Conservation (phyloP, 177 flowering plant genomes). For the Vitis hybrid region DNA sequence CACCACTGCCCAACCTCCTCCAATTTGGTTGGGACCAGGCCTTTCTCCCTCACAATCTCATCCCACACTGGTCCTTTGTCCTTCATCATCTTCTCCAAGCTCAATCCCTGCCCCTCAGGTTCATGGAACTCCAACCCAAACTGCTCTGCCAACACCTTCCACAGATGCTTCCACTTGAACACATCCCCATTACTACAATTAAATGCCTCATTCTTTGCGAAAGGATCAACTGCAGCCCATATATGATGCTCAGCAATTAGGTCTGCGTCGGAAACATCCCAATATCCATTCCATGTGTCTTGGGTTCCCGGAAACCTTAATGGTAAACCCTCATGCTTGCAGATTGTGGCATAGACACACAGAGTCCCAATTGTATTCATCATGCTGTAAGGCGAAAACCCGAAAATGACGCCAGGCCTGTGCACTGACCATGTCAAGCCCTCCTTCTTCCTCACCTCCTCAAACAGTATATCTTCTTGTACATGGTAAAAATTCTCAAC, state of each 20-base stretch:
- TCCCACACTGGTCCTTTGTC: slow-evolving; percentile 32
- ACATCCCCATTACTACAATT: slow-evolving; percentile 50
- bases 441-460: slow-evolving; percentile 13
- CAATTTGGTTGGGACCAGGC: slow-evolving; percentile 20
- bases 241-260: slow-evolving; percentile 48
- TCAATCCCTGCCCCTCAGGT: slow-evolving; percentile 12
- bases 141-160: slow-evolving; percentile 32
- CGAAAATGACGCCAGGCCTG: slow-evolving; percentile 34
- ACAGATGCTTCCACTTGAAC: slow-evolving; percentile 41
- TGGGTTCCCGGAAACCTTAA: slow-evolving; percentile 39
- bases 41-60: slow-evolving; percentile 29
- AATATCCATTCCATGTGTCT: slow-evolving; percentile 41
- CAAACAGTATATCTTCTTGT: slow-evolving; percentile 21
- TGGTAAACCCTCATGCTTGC: slow-evolving; percentile 31
- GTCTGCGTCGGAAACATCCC: slow-evolving; percentile 35
- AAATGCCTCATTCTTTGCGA: slow-evolving; percentile 44
- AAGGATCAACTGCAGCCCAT: slow-evolving; percentile 37
- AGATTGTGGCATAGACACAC: slow-evolving; percentile 38
- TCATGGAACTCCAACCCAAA: slow-evolving; percentile 21
- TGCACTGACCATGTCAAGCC: slow-evolving; percentile 35
- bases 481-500: slow-evolving; percentile 21
- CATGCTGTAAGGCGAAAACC: slow-evolving; percentile 26
- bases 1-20: slow-evolving; percentile 28
- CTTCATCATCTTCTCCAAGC: slow-evolving; percentile 29
- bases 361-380: slow-evolving; percentile 29